Evolutionary conservation across 495 filamentous ascomycete genomes (phyloP).

Genomic region (Staphylotrichum longicolle): DNA sequence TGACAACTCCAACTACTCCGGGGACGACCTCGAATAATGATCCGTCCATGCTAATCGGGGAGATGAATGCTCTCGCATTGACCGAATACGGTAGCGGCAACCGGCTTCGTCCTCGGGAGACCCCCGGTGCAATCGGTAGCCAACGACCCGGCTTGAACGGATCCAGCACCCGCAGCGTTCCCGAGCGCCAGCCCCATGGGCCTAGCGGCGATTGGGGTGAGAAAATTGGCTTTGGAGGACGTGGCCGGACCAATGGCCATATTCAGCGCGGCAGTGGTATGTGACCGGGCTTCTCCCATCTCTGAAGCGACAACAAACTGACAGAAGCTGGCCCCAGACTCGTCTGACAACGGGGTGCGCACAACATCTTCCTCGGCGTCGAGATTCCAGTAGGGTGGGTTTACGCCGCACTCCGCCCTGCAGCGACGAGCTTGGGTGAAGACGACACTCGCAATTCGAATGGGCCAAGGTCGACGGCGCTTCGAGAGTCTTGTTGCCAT

Average conservation of each 20-base stretch:
- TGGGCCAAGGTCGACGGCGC: background rate
- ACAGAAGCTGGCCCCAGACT: conserved; percentile 25
- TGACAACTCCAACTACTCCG: conserved; percentile 38
- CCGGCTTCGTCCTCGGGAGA: conserved; percentile 40
- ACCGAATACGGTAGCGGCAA: conserved; percentile 60
- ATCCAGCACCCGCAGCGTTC: conserved; percentile 61
- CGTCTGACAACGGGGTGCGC: conserved; percentile 35
- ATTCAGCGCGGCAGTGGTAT: conserved; percentile 73
- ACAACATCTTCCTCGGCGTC: conserved; percentile 26
- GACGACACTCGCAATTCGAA: background rate
- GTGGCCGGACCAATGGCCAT: conserved; percentile 76
- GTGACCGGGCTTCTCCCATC: conserved; percentile 6
- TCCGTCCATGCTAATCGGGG: conserved; percentile 56
- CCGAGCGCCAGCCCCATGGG: conserved; percentile 79
- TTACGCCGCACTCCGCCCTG: background rate
- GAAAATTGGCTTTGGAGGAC: conserved; percentile 63
- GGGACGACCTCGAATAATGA: conserved; percentile 61
- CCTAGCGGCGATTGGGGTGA: conserved; percentile 69
- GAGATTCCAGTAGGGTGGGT: conserved; percentile 32
- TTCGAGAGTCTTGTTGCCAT: background rate
- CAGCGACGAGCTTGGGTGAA: background rate
- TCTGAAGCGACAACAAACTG: background rate
- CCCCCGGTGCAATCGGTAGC: conserved; percentile 78
- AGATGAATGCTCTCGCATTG: conserved; percentile 60
- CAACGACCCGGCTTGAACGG: conserved; percentile 72